Percentiles rank a stretch among this genome's conserved stretches.
Evolutionary conservation across 768 basidiomycete species (phyloP).

Genomic region (Boletus sp.): DNA sequence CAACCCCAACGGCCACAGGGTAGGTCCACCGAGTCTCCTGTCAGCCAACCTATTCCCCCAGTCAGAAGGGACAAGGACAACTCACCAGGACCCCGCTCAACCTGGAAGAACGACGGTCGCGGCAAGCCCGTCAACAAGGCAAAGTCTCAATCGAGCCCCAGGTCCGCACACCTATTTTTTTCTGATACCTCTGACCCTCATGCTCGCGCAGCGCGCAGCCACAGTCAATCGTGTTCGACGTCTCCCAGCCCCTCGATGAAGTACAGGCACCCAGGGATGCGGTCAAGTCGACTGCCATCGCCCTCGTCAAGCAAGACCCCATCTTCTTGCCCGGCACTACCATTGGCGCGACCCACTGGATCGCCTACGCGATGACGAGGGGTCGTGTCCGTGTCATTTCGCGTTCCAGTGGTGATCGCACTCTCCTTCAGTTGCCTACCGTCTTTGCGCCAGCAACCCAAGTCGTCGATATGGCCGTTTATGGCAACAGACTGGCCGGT

Average conservation of each 20-base stretch:
- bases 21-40: constrained; percentile 50
- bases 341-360: constrained; percentile 89
- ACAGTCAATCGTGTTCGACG: constrained; percentile 73
- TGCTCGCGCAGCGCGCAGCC: constrained; percentile 46
- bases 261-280: constrained; percentile 72
- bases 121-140: constrained; percentile 38
- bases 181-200: neutral
- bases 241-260: constrained; percentile 67
- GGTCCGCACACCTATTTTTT: constrained; percentile 35
- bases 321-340: constrained; percentile 83
- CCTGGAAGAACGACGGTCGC: constrained; percentile 34
- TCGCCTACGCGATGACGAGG: constrained; percentile 89
- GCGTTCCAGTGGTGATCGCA: constrained; percentile 83
- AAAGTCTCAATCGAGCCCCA: constrained; percentile 55
- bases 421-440: constrained; percentile 69
- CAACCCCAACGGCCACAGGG: constrained; percentile 41
- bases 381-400: constrained; percentile 89
- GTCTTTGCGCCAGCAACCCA: constrained; percentile 60
- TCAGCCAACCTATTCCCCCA: constrained; percentile 39
- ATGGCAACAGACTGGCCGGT: constrained; percentile 76
- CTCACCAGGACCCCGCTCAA: constrained; percentile 60
- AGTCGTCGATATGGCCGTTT: constrained; percentile 84
- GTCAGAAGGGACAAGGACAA: constrained; percentile 63
- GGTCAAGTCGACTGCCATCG: constrained; percentile 88
- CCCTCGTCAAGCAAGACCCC: constrained; percentile 81